Base-by-base conservation (phyloP, 2,329 filamentous ascomycete species). In the Hypocreales sp. region DNA sequence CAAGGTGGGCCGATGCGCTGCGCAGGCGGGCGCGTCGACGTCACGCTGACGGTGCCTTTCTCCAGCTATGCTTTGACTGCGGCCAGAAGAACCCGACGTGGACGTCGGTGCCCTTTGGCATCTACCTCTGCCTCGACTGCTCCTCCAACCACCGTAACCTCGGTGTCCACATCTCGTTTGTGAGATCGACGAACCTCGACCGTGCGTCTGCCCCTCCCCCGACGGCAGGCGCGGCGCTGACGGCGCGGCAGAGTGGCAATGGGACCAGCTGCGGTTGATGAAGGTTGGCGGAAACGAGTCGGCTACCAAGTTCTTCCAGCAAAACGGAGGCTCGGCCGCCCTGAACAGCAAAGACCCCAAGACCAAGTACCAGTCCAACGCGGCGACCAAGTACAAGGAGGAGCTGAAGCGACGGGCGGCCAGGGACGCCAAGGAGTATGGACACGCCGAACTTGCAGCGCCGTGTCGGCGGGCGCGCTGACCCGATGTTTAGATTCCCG, bases 281-380 rank as follows among this genome's bases (percentile, higher is more conserved):
- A 98, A 98, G 60, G 84, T 95, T 11, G 90, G 90, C 39, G 90
- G 90, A 31, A 98, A 98, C 48, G 87, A 95, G 58, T 93, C 84
- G 32, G 90, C 90, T 26, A 94, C 86, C 46, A 94, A 93, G 58
- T 98, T 83, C 64, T 98, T 95, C 64, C 86, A 94, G 58, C 78
- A 83, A 42, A 90, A 98, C 50, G 90, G 90, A 37, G 90, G 90
- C 35, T 86, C 81, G 22, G 86, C 87, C 26, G 87, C 87, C 30
- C 70, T 98, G 35, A 83, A 83, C 41, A 94, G 84, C 70, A 95
- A 95, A 56, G 90, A 98, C 48, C 69, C 79, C 25, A 95, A 94
- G 61, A 84, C 82, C 31, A 98, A 98, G 62, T 98, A 98, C 56
- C 84, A 81, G 29, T 94, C 82, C 38, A 79, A 72, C 45, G 79